phyloP scores from a whole-genome alignment of 2,329 filamentous ascomycete species.

The Drechslerella stenobrocha region DNA sequence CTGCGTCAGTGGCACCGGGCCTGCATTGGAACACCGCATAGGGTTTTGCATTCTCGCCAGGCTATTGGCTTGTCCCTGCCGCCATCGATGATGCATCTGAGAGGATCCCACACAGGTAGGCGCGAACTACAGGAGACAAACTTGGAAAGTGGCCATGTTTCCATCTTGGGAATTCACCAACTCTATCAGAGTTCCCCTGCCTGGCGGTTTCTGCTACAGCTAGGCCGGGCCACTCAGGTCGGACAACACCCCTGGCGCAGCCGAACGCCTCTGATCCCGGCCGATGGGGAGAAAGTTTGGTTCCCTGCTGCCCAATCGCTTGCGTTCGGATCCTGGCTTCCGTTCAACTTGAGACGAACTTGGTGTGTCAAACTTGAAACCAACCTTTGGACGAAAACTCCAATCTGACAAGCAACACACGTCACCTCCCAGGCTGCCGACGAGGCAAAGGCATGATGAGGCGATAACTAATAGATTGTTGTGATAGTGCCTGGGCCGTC shows the following conservation, averaged over 20 bases:
- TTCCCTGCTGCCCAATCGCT: slow-evolving; percentile 32
- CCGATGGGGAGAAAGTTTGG: slow-evolving; percentile 12
- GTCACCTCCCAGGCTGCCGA: slow-evolving; percentile 5
- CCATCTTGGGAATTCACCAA: not conserved
- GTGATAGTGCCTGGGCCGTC: not conserved
- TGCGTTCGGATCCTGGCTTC: slow-evolving; percentile 18
- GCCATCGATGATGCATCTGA: too few relatives aligned
- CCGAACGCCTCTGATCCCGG: slow-evolving; percentile 17
- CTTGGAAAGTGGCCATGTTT: not conserved
- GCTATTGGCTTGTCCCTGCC: slow-evolving; percentile 26
- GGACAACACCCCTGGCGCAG: slow-evolving; percentile 28
- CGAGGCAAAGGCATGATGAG: slow-evolving; percentile 19
- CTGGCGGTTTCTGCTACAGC: slow-evolving; percentile 45
- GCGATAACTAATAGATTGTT: slow-evolving; percentile 4
- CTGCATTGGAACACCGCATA: not conserved
- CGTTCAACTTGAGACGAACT: slow-evolving; percentile 43
- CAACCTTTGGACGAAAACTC: not conserved
- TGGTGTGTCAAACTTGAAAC: slow-evolving; percentile 32
- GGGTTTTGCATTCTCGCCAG: not conserved
- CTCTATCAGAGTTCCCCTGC: slow-evolving; percentile 10
- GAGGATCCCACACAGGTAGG: slow-evolving; percentile 18
- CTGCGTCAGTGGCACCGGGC: slow-evolving; percentile 7
- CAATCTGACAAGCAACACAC: slow-evolving; percentile 3
- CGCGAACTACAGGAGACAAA: slow-evolving; percentile 20
- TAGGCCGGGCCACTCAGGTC: slow-evolving; percentile 36